phyloP scores from a whole-genome alignment of 352 stramenopile genomes.

The Globisporangium middletonii region DNA sequence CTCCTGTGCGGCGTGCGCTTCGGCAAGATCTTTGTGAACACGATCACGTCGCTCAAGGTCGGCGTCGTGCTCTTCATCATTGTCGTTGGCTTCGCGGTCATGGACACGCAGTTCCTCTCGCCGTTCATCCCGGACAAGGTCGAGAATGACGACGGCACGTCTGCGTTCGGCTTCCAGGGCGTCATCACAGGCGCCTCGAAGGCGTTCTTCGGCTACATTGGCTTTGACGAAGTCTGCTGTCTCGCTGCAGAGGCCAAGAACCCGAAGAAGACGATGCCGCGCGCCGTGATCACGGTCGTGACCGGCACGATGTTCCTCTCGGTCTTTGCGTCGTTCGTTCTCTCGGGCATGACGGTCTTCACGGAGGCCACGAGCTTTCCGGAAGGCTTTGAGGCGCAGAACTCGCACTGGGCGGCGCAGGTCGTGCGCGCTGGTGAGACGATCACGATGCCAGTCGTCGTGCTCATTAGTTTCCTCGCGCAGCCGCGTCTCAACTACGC shows the following conservation, averaged over 20 bases:
- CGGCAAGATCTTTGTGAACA: conserved; percentile 88
- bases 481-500: conserved; percentile 92
- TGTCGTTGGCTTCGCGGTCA: conserved; percentile 76
- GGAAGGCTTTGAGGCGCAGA: conserved; percentile 33
- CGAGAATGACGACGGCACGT: conserved; percentile 1
- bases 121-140: conserved; percentile 56
- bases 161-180: conserved; percentile 31
- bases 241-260: conserved; percentile 72
- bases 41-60: conserved; percentile 79
- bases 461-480: conserved; percentile 90
- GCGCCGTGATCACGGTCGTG: conserved; percentile 73
- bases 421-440: conserved; percentile 53
- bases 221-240: conserved; percentile 93
- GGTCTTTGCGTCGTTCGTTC: conserved; percentile 68
- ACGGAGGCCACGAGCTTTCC: conserved; percentile 24
- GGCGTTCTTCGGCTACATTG: conserved; percentile 91
- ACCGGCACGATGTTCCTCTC: conserved; percentile 57
- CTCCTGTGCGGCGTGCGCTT: conserved; percentile 82
- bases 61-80: conserved; percentile 91
- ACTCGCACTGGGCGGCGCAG: conserved; percentile 33
- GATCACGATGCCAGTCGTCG: conserved; percentile 91
- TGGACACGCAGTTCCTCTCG: conserved; percentile 74
- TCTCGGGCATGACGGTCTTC: conserved; percentile 62
- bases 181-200: conserved; percentile 75
- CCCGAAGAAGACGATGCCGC: conserved; percentile 61